phyloP scores from a whole-genome alignment of 2,329 filamentous ascomycete genomes.

The Canariomyces notabilis region DNA sequence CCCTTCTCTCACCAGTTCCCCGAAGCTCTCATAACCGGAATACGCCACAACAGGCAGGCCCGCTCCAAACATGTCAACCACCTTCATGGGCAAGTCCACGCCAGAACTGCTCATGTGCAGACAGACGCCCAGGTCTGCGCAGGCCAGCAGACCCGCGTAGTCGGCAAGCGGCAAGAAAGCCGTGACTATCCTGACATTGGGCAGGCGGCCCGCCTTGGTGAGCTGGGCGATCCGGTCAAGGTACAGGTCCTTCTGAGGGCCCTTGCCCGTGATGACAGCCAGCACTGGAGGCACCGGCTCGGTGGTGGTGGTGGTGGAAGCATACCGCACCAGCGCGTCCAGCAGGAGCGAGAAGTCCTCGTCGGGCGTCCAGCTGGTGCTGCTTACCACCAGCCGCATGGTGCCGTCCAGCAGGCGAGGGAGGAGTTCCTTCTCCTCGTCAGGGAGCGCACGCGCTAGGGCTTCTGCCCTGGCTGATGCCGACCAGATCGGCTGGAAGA shows the following conservation, averaged over 20 bases:
- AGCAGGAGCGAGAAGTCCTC: conserved; percentile 91
- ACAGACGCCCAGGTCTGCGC: conserved; percentile 84
- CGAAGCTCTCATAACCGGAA: conserved; percentile 78
- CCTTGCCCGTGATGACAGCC: conserved; percentile 91
- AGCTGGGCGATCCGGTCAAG: conserved; percentile 59
- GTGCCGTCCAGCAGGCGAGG: conserved; percentile 52
- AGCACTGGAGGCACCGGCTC: conserved; percentile 56
- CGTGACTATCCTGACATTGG: conserved; percentile 67
- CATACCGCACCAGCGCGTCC: conserved; percentile 73
- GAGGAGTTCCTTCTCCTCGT: conserved; percentile 40
- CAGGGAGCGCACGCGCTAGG: conserved; percentile 61
- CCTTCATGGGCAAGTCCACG: conserved; percentile 97
- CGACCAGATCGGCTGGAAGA: conserved; percentile 67
- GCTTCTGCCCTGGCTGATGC: conserved; percentile 49
- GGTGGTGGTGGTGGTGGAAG: conserved; percentile 41
- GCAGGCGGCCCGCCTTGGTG: conserved; percentile 56
- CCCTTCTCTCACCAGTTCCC: conserved; percentile 83
- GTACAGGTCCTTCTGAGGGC: conserved; percentile 76
- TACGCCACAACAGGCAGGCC: conserved; percentile 88
- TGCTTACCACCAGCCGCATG: conserved; percentile 77
- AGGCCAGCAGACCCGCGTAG: conserved; percentile 78
- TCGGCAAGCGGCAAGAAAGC: conserved; percentile 81
- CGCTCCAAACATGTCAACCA: conserved; percentile 97
- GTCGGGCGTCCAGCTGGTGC: conserved; percentile 95
- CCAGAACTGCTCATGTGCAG: conserved; percentile 91